Evolutionary conservation across 441 rosid species (phyloP).

Genomic region (Erysimum cheiri): DNA sequence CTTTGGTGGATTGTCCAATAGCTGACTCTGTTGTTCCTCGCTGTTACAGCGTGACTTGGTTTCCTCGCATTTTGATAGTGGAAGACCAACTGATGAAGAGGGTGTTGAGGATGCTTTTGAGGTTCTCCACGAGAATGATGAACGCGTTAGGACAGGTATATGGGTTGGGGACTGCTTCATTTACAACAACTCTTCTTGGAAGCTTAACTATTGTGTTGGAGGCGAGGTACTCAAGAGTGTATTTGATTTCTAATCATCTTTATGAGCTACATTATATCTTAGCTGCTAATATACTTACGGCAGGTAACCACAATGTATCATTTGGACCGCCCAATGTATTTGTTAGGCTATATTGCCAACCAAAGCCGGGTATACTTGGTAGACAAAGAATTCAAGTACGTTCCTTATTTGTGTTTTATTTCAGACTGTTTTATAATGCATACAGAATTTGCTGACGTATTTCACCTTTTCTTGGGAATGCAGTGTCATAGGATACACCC

Average conservation of each 20-base stretch:
- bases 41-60: conserved; percentile 82
- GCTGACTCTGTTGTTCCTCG: conserved; percentile 24
- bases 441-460: conserved; percentile 28
- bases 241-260: conserved; percentile 22
- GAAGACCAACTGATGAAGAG: conserved; percentile 86
- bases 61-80: conserved; percentile 85
- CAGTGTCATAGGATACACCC: conserved; percentile 95
- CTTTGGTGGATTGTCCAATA: conserved; percentile 19
- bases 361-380: conserved; percentile 95
- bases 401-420: conserved; percentile 21
- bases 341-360: conserved; percentile 90
- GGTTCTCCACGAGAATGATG: conserved; percentile 93
- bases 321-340: conserved; percentile 98
- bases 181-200: conserved; percentile 93
- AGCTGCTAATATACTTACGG: conserved; percentile 8
- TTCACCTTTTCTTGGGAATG: conserved; percentile 38
- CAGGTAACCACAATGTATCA: conserved; percentile 99
- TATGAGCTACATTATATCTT: conserved; percentile 31
- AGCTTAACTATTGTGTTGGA: conserved; percentile 97
- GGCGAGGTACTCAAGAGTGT: conserved; percentile 74
- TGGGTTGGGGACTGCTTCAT: conserved; percentile 99
- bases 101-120: conserved; percentile 99
- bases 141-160: conserved; percentile 93
- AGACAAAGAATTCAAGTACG: conserved; percentile 98
- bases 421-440: conserved; percentile 6